Evolutionary conservation across 2,329 filamentous ascomycete genomes (phyloP).

Genomic region (Aureobasidium sp.): DNA sequence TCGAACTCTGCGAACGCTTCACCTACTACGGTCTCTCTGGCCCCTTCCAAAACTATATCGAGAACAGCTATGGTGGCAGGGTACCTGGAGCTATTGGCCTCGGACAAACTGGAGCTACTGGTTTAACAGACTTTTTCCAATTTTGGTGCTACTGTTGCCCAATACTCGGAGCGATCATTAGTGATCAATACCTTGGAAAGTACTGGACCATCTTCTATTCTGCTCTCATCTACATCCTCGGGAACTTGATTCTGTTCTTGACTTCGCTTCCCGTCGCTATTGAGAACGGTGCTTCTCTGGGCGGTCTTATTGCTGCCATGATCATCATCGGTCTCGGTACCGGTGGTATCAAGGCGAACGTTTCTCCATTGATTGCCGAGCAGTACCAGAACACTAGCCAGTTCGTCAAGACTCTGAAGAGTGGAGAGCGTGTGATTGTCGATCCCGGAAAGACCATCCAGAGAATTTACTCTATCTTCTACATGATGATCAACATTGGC

Average conservation of each 20-base stretch:
- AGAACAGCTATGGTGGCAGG: constrained; percentile 33
- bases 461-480: constrained; percentile 52
- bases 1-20: constrained; percentile 44
- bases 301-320: constrained; percentile 55
- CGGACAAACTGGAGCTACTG: constrained; percentile 36
- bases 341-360: constrained; percentile 75
- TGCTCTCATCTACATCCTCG: constrained; percentile 54
- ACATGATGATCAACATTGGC: constrained; percentile 66
- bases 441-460: constrained; percentile 41
- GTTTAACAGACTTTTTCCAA: constrained; percentile 40
- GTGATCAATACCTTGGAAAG: constrained; percentile 62
- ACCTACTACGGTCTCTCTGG: constrained; percentile 38
- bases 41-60: constrained; percentile 44
- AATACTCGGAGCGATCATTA: constrained; percentile 41
- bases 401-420: constrained; percentile 33
- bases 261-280: constrained; percentile 58
- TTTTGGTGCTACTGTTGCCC: constrained; percentile 43
- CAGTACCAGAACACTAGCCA: constrained; percentile 37
- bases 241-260: constrained; percentile 58
- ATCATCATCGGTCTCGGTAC: constrained; percentile 67
- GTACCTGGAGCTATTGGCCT: constrained; percentile 33
- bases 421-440: constrained; percentile 39
- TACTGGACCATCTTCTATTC: constrained; percentile 64
- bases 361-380: constrained; percentile 45
- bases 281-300: constrained; percentile 50